Evolutionary conservation across 371 early-diverging fungal genomes (phyloP).

Genomic region (Lichtheimia corymbifera): DNA sequence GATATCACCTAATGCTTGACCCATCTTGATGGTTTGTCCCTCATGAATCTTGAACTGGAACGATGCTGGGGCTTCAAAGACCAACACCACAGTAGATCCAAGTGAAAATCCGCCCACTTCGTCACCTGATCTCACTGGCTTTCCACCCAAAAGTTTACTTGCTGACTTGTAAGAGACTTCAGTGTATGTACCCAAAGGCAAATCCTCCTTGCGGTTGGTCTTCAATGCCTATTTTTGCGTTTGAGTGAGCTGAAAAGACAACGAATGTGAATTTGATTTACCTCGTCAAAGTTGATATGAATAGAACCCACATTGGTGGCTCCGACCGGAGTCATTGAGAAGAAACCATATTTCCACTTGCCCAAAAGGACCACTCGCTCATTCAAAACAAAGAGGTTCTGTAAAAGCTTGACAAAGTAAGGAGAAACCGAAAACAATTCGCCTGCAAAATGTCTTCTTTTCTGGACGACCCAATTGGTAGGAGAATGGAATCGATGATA

Average conservation of each 20-base stretch:
- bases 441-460: conserved; percentile 88
- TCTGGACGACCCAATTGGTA: conserved; percentile 88
- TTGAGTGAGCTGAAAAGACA: too few species aligned
- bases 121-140: conserved; percentile 74
- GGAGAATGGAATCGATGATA: conserved; percentile 99
- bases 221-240: conserved; percentile 58
- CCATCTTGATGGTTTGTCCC: conserved; percentile 82
- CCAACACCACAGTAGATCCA: conserved; percentile 95
- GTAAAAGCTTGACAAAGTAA: conserved; percentile 76
- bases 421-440: conserved; percentile 96
- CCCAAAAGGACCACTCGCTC: conserved; percentile 94
- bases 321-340: conserved; percentile 95
- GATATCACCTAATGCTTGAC: conserved; percentile 75
- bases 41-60: conserved; percentile 78
- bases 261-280: conserved; percentile 15
- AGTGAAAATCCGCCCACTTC: conserved; percentile 95
- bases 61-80: conserved; percentile 90
- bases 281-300: conserved; percentile 87
- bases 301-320: conserved; percentile 98
- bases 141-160: conserved; percentile 65
- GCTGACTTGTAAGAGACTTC: conserved; percentile 73
- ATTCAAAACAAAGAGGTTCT: conserved; percentile 91
- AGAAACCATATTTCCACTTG: conserved; percentile 92
- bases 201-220: conserved; percentile 68
- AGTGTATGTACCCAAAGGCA: conserved; percentile 74